Percentiles rank a stretch among this genome's conserved stretches.
Conservation (phyloP, 202 grass and related monocot genomes). For the Schoenoplectus triqueter region DNA sequence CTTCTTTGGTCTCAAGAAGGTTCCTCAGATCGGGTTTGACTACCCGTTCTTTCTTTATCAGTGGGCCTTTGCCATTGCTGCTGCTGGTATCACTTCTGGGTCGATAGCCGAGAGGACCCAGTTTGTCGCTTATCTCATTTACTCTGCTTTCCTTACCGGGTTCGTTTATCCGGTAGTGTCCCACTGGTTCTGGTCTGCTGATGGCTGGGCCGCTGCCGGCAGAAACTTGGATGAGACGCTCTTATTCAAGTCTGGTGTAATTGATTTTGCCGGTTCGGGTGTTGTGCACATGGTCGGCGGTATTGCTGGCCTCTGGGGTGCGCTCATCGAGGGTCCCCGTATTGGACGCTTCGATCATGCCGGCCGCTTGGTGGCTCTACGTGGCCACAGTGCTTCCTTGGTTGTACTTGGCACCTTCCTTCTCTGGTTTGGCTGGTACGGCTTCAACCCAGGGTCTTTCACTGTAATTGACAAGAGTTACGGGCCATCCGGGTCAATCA, state of each 20-base stretch:
- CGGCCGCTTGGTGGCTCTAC: slow-evolving; percentile 69
- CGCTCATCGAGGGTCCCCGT: slow-evolving; percentile 85
- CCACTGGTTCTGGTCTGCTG: slow-evolving; percentile 86
- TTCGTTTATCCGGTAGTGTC: slow-evolving; percentile 92
- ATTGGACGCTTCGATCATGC: slow-evolving; percentile 81
- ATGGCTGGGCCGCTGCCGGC: slow-evolving; percentile 71
- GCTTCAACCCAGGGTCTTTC: slow-evolving; percentile 91
- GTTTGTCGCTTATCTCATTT: slow-evolving; percentile 88
- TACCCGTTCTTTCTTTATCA: slow-evolving; percentile 90
- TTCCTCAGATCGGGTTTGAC: slow-evolving; percentile 63
- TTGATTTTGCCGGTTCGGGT: slow-evolving; percentile 94
- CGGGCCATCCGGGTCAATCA: slow-evolving; percentile 55
- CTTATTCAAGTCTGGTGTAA: slow-evolving; percentile 78
- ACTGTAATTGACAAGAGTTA: slow-evolving; percentile 72
- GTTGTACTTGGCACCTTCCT: slow-evolving; percentile 91
- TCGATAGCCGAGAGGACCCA: slow-evolving; percentile 93
- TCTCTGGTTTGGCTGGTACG: slow-evolving; percentile 96
- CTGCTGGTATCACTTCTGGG: slow-evolving; percentile 88
- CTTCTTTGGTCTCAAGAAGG: slow-evolving; percentile 72
- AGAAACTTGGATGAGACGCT: slow-evolving; percentile 49
- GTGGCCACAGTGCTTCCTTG: slow-evolving; percentile 86
- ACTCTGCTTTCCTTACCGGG: slow-evolving; percentile 90
- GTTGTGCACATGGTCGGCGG: slow-evolving; percentile 92
- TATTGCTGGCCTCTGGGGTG: slow-evolving; percentile 81
- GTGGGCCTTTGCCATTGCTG: slow-evolving; percentile 98